Percentiles rank a stretch among this genome's conserved stretches.
These are phyloP conservation scores for Filobasidium floriforme DNA, from an alignment of 768 basidiomycete species.

Conservation along the genomic window DNA sequence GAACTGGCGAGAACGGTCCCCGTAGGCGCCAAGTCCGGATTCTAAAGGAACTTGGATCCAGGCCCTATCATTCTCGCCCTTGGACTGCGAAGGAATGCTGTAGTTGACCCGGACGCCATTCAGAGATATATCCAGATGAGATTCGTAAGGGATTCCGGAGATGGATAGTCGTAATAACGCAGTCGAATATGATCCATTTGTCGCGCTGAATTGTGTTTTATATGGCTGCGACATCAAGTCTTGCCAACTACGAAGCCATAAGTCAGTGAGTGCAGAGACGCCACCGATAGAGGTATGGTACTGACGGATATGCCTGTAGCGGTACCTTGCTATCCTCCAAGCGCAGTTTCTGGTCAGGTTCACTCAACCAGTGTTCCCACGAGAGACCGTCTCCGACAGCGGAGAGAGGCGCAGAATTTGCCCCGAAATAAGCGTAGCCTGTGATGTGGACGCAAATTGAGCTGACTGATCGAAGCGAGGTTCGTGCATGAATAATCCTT, in stretches of 20 bases:
- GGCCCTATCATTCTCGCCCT: constrained; percentile 34
- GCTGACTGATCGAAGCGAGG: no score
- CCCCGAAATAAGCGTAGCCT: constrained; percentile 39
- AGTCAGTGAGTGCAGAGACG: not conserved
- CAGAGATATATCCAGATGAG: constrained; percentile 29
- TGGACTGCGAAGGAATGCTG: constrained; percentile 25
- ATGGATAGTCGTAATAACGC: constrained; percentile 36
- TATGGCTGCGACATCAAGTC: constrained; percentile 28
- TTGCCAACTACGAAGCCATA: constrained; percentile 28
- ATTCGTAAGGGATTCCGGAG: constrained; percentile 36
- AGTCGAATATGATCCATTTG: constrained; percentile 30
- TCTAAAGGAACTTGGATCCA: constrained; percentile 34
- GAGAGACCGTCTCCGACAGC: constrained; percentile 24
- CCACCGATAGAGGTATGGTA: constrained; percentile 3
- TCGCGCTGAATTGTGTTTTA: constrained; percentile 28
- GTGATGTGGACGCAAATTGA: not conserved
- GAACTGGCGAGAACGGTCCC: constrained; percentile 6
- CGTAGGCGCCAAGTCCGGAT: constrained; percentile 16
- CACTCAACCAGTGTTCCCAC: constrained; percentile 32
- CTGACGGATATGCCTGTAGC: constrained; percentile 40
- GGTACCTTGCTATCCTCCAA: constrained; percentile 38
- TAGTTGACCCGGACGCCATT: constrained; percentile 19
- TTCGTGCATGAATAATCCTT: constrained; percentile 1
- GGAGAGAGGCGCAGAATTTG: constrained; percentile 26
- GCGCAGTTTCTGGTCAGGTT: constrained; percentile 21